phyloP scores from a whole-genome alignment of 2,329 filamentous ascomycete genomes.

The Myriosclerotinia curreyana region DNA sequence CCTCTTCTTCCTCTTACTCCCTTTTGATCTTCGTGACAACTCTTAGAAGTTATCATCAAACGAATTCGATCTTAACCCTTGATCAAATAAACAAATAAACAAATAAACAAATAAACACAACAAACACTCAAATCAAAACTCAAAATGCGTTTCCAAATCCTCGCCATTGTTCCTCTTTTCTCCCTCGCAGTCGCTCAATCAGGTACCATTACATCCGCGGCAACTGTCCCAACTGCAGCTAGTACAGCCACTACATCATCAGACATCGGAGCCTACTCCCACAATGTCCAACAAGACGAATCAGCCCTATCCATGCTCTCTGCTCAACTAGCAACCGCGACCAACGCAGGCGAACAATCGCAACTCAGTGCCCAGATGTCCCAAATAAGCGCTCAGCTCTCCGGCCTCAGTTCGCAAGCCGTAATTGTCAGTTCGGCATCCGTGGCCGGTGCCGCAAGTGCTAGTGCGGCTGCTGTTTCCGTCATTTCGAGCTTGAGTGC shows the following conservation, averaged over 20 bases:
- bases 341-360: neutral
- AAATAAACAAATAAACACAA: neutral
- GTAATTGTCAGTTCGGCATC: neutral
- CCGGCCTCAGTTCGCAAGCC: conserved; percentile 9
- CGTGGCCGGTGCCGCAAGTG: neutral
- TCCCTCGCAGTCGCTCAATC: conserved; percentile 13
- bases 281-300: neutral
- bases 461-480: neutral
- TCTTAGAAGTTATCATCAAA: neutral
- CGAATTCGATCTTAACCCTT: neutral
- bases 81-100: neutral
- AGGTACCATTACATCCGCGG: neutral
- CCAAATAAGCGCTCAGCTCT: conserved; percentile 1
- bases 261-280: conserved; percentile 15
- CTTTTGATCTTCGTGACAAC: neutral
- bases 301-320: conserved; percentile 2
- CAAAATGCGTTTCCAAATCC: conserved; percentile 22
- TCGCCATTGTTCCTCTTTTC: conserved; percentile 10
- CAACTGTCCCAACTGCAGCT: neutral
- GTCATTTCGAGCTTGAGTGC: conserved; percentile 15
- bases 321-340: conserved; percentile 5
- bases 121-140: neutral
- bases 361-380: conserved; percentile 17
- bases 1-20: too few species aligned
- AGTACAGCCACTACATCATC: neutral